These are phyloP conservation scores for Suhomyces choctaworum DNA, from an alignment of 1,139 yeast species.

Conservation along the genomic window DNA sequence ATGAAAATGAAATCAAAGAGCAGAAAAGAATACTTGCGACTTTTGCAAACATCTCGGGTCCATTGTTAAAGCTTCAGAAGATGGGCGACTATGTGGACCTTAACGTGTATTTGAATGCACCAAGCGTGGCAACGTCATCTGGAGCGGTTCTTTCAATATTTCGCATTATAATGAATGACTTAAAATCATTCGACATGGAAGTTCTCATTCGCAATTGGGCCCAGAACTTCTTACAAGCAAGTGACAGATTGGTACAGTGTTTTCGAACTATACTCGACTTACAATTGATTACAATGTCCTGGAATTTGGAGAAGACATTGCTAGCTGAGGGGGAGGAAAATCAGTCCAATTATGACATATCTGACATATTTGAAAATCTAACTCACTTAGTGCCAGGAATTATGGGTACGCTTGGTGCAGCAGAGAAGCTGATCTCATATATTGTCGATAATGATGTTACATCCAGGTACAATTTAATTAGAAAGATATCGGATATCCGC, in stretches of 20 bases:
- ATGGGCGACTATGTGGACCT: conserved; percentile 30
- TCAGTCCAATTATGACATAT: conserved; percentile 23
- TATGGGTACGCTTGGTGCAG: background rate
- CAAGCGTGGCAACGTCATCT: conserved; percentile 5
- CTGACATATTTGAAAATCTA: conserved; percentile 17
- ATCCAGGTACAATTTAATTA: conserved; percentile 10
- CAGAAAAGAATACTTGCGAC: conserved; percentile 22
- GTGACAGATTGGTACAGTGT: conserved; percentile 18
- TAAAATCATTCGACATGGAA: conserved; percentile 21
- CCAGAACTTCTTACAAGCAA: conserved; percentile 20
- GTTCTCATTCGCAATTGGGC: conserved; percentile 24
- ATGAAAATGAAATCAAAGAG: conserved; percentile 4
- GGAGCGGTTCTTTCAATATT: background rate
- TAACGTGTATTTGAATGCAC: conserved; percentile 22
- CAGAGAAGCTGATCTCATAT: background rate
- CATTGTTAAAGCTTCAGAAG: conserved; percentile 28
- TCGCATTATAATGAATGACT: background rate
- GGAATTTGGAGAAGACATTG: conserved; percentile 39
- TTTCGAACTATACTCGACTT: conserved; percentile 27
- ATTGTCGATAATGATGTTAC: conserved; percentile 6
- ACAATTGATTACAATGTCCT: conserved; percentile 28
- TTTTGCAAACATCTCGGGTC: conserved; percentile 19
- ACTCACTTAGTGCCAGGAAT: conserved; percentile 13
- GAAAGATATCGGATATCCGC: conserved; percentile 24
- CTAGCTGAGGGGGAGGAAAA: conserved; percentile 18